Evolutionary conservation across 2,329 filamentous ascomycete genomes (phyloP).

Genomic region (Pleurostoma richardsiae): DNA sequence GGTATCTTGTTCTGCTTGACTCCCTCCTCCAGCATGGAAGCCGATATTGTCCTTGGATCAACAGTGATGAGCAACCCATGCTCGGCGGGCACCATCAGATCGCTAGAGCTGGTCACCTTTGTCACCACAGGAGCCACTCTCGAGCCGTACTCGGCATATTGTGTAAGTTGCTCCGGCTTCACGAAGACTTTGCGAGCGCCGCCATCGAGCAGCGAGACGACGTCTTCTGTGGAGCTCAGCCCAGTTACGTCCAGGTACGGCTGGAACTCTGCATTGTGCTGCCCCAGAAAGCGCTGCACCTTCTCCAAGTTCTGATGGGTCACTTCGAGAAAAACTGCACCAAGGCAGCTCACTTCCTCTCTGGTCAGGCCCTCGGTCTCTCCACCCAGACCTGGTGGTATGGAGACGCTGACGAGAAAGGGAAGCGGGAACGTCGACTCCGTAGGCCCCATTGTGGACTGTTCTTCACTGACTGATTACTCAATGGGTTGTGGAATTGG

Average conservation of each 20-base stretch:
- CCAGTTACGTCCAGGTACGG: conserved; percentile 74
- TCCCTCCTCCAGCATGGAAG: conserved; percentile 37
- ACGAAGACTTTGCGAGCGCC: conserved; percentile 86
- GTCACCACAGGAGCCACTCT: conserved; percentile 49
- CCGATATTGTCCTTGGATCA: conserved; percentile 35
- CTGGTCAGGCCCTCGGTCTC: conserved; percentile 47
- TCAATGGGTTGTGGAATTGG: no score
- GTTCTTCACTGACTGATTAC: no score
- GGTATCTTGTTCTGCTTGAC: conserved; percentile 39
- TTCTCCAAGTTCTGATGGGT: conserved; percentile 32
- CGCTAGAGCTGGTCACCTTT: conserved; percentile 12
- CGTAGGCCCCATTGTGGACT: conserved; percentile 32
- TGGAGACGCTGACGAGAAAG: conserved; percentile 54
- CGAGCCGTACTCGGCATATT: conserved; percentile 49
- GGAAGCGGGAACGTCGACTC: conserved; percentile 61
- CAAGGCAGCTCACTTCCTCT: conserved; percentile 54
- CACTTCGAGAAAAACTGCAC: conserved; percentile 53
- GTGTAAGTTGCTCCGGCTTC: conserved; percentile 59
- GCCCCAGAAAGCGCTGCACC: conserved; percentile 40
- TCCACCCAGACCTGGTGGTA: conserved; percentile 39
- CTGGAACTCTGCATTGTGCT: conserved; percentile 46
- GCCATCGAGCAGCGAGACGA: conserved; percentile 76
- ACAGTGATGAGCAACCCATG: conserved; percentile 50
- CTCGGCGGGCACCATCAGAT: conserved; percentile 26
- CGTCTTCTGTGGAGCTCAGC: conserved; percentile 64